phyloP scores from a whole-genome alignment of 345 rosid genomes.

The Durio zibethinus region DNA sequence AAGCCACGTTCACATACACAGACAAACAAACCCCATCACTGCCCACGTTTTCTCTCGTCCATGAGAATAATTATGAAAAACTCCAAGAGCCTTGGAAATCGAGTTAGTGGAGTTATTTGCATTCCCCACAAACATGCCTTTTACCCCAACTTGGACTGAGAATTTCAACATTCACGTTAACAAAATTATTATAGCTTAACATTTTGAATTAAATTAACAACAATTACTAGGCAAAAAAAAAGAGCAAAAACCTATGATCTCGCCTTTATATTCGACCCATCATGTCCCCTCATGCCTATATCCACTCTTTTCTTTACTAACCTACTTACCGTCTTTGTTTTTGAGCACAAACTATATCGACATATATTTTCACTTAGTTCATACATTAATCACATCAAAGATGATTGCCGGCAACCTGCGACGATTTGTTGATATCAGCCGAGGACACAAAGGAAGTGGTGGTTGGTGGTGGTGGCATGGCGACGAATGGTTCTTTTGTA shows the following conservation, averaged over 20 bases:
- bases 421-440: slow-evolving; percentile 3
- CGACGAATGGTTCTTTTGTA: slow-evolving; percentile 31
- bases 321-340: slow-evolving; percentile 1
- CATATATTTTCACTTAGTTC: not conserved
- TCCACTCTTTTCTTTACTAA: slow-evolving; percentile 1
- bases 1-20: slow-evolving; percentile 35
- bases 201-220: not conserved
- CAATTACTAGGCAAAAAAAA: not conserved
- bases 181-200: not conserved
- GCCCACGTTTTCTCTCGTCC: slow-evolving; percentile 24
- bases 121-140: slow-evolving; percentile 63
- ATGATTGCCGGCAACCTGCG: slow-evolving; percentile 14
- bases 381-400: not conserved
- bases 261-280: slow-evolving; percentile 62
- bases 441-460: slow-evolving; percentile 11
- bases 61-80: slow-evolving; percentile 40
- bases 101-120: slow-evolving; percentile 64
- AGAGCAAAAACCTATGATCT: slow-evolving; percentile 37
- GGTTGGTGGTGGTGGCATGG: slow-evolving; percentile 10
- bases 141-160: slow-evolving; percentile 27
- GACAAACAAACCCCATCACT: slow-evolving; percentile 40
- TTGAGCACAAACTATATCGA: slow-evolving; percentile 5
- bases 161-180: slow-evolving; percentile 32
- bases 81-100: slow-evolving; percentile 58
- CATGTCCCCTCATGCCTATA: slow-evolving; percentile 37